phyloP scores from a whole-genome alignment of 2,329 filamentous ascomycete genomes.

The Metarhizium guizhouense region DNA sequence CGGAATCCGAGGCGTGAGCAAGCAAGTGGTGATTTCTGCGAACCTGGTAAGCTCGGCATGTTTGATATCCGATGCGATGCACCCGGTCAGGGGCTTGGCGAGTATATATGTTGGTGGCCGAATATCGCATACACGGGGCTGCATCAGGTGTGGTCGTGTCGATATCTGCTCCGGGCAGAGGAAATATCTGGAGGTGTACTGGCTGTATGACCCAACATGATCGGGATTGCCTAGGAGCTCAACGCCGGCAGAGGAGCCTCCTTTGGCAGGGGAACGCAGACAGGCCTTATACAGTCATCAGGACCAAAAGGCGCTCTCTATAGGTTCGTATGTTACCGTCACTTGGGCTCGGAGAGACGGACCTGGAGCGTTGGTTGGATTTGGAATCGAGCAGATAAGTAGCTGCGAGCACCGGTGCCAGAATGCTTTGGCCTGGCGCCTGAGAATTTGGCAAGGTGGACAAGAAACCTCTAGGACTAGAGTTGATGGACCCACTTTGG shows the following conservation, averaged over 20 bases:
- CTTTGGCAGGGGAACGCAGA: slow-evolving; percentile 6
- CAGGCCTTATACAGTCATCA: slow-evolving; percentile 5
- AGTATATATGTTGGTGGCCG: neutral
- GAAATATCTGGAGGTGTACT: slow-evolving; percentile 25
- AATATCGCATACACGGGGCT: slow-evolving; percentile 6
- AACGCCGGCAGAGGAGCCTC: neutral
- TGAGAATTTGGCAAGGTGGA: neutral
- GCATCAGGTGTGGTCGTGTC: slow-evolving; percentile 12
- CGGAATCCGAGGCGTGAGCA: neutral
- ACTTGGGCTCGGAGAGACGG: neutral
- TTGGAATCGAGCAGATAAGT: neutral
- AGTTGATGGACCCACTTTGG: neutral
- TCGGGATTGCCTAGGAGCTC: slow-evolving; percentile 27
- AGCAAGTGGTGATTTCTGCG: slow-evolving; percentile 15
- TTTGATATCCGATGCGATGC: slow-evolving; percentile 13
- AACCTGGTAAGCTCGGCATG: slow-evolving; percentile 51
- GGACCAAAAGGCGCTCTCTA: neutral
- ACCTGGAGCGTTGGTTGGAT: neutral
- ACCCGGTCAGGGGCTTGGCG: neutral
- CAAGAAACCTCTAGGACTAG: neutral
- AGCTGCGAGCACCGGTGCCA: neutral
- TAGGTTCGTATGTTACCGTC: neutral
- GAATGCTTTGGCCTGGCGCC: neutral
- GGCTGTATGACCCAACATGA: slow-evolving; percentile 32
- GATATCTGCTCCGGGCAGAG: slow-evolving; percentile 26